These are phyloP conservation scores for Paecilomyces dactylethromorphus DNA, from an alignment of 2,329 filamentous ascomycete genomes.

Conservation along the genomic window DNA sequence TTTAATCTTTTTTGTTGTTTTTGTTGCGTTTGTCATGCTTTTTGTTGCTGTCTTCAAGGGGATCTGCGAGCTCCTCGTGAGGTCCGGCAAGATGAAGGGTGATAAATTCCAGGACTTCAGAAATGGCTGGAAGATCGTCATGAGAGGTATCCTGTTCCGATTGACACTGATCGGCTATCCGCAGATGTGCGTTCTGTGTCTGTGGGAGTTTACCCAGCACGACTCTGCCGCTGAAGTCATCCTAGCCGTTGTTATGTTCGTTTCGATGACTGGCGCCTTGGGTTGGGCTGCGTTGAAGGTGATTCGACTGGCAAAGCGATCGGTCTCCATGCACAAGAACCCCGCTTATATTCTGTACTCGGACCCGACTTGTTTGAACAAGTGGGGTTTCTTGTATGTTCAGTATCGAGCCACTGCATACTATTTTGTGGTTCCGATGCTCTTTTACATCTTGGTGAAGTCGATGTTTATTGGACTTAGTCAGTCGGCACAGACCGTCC, in stretches of 20 bases:
- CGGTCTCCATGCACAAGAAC: conserved; percentile 87
- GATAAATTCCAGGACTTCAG: conserved; percentile 92
- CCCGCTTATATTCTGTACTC: conserved; percentile 96
- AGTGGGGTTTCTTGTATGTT: conserved; percentile 97
- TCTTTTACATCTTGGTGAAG: conserved; percentile 79
- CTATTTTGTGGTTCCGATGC: conserved; percentile 80
- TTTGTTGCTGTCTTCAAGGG: conserved; percentile 74
- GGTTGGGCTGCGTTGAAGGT: conserved; percentile 87
- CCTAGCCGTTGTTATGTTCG: conserved; percentile 79
- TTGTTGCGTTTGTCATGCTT: conserved; percentile 68
- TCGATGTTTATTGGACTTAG: conserved; percentile 79
- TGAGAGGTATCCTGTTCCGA: conserved; percentile 91
- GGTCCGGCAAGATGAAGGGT: conserved; percentile 68
- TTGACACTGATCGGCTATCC: conserved; percentile 86
- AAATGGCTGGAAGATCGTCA: conserved; percentile 84
- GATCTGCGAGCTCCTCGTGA: conserved; percentile 68
- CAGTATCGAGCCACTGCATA: conserved; percentile 94
- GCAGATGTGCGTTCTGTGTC: conserved; percentile 79
- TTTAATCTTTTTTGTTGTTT: conserved; percentile 79
- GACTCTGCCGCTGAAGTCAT: conserved; percentile 85
- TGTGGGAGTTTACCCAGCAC: conserved; percentile 85
- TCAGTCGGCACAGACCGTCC: conserved; percentile 63
- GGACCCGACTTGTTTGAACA: conserved; percentile 87
- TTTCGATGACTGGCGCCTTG: conserved; percentile 71
- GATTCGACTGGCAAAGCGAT: conserved; percentile 79